Evolutionary conservation across 306 rosid genomes (phyloP), one percentile per base, ranked within the genome.

Genomic region (Dicorynia guianensis): DNA sequence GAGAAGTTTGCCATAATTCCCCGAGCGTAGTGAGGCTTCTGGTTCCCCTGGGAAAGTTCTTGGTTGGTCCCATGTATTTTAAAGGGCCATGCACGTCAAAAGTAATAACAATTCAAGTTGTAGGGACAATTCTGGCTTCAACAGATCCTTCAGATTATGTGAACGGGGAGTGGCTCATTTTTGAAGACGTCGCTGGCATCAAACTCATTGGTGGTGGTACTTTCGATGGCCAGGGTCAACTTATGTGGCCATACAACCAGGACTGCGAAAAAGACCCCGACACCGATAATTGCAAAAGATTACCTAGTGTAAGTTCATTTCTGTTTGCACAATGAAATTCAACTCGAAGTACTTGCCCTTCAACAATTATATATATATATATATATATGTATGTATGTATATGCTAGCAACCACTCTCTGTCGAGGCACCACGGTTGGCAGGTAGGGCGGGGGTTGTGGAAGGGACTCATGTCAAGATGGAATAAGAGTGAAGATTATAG

Each of bases 221-320:
- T 12, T 84, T 95, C 17, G 85, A 95, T 78, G 98, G 93, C 2
- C 96, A 83, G 74, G 98, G 97, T 25, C 42, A 55, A 39, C 0
- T 39, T 0, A 67, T 84, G 34, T 95, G 97, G 98, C 2, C 68
- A 60, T 25, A 59, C 82, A 49, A 80, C 3, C 74, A 74, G 66
- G 11, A 76, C n/a, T 87, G 97, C 17, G 76, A 70, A 3, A 2
- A 60, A 5, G 5, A 18, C 76, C 11, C 46, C 0, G 4, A 0
- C 20, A 1, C n/a, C 6, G 10, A 40, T 10, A 0, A 10, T 7
- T 94, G 97, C 68, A 30, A 1, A 0, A 87, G 82, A 68, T 85
- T 86, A 9, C 89, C 97, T n/a, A 71, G 82, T 15, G 96, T 94
- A 92, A 80, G 95, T 59, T 3, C 25, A 7, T 8, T 14, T 47